Percentiles rank a stretch among this genome's conserved stretches.
phyloP scores from a whole-genome alignment of 352 stramenopile species.

The Globisporangium apiculatum region DNA sequence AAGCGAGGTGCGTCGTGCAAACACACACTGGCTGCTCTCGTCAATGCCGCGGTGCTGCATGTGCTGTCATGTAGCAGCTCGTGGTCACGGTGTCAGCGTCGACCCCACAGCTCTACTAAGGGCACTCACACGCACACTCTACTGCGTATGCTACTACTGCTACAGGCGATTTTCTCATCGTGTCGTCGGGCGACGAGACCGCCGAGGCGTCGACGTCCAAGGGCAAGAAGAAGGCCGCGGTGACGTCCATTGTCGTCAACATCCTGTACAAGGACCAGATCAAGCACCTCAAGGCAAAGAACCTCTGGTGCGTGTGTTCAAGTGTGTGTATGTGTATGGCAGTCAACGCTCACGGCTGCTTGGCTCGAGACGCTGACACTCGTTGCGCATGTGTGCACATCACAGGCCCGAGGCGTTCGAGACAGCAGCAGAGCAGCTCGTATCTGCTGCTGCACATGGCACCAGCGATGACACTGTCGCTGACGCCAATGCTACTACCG shows the following conservation, averaged over 20 bases:
- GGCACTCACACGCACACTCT: background rate
- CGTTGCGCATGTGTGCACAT: constrained; percentile 2
- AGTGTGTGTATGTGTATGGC: too few species aligned
- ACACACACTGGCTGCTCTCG: too few species aligned
- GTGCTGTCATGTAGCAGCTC: background rate
- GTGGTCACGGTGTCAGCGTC: background rate
- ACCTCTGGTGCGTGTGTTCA: constrained; percentile 66
- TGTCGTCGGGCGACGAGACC: constrained; percentile 70
- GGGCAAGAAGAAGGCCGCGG: constrained; percentile 85
- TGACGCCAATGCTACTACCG: constrained; percentile 9
- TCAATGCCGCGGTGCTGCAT: background rate
- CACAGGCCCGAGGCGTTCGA: constrained; percentile 56
- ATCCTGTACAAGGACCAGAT: constrained; percentile 99
- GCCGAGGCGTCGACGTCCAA: constrained; percentile 66
- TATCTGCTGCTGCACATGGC: too few species aligned
- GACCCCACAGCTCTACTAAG: background rate
- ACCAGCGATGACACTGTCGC: constrained; percentile 14
- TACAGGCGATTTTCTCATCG: constrained; percentile 93
- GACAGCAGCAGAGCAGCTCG: constrained; percentile 5
- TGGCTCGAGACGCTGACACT: background rate
- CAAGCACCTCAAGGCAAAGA: constrained; percentile 93
- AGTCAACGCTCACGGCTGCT: background rate
- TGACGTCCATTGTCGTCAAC: constrained; percentile 91
- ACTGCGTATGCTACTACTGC: background rate
- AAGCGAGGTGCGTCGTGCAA: constrained; percentile 66